These are phyloP conservation scores for Rhamnella rubrinervis DNA, from an alignment of 331 rosid genomes.

Conservation along the genomic window DNA sequence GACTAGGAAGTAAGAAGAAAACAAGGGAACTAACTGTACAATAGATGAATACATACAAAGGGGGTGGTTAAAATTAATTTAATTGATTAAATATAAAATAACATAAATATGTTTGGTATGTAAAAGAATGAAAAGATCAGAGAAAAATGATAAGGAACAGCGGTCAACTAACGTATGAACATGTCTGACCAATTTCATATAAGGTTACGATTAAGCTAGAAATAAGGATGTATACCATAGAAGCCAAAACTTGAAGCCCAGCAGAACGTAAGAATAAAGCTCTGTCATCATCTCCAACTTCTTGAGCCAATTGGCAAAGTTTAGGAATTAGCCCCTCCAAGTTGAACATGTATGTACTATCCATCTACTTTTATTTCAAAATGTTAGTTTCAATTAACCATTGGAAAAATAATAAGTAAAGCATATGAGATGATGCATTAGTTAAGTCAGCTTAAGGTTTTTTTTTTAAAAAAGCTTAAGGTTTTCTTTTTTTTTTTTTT, in stretches of 20 bases:
- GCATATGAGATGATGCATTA: constrained; percentile 4
- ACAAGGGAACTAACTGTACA: background rate
- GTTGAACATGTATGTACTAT: constrained; percentile 84
- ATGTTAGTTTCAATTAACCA: constrained; percentile 40
- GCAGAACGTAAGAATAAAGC: constrained; percentile 64
- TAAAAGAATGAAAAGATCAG: background rate
- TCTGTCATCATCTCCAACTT: constrained; percentile 63
- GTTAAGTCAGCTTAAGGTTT: background rate
- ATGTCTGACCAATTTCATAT: constrained; percentile 11
- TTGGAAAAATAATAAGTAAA: background rate
- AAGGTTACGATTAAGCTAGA: constrained; percentile 14
- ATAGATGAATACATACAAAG: background rate
- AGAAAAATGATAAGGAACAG: constrained; percentile 11
- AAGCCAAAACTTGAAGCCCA: constrained; percentile 74
- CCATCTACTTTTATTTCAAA: constrained; percentile 60
- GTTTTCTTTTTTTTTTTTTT: too few species aligned
- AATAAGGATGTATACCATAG: constrained; percentile 53
- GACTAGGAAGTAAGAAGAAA: too few species aligned
- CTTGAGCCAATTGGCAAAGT: constrained; percentile 87
- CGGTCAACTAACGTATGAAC: constrained; percentile 1
- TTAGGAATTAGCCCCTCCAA: constrained; percentile 89
- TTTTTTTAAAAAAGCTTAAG: too few species aligned
- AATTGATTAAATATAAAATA: background rate
- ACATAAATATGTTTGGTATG: background rate
- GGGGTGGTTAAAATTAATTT: too few species aligned